phyloP scores from a whole-genome alignment of 176 grass and related monocot species.

The Musa troglodytarum region DNA sequence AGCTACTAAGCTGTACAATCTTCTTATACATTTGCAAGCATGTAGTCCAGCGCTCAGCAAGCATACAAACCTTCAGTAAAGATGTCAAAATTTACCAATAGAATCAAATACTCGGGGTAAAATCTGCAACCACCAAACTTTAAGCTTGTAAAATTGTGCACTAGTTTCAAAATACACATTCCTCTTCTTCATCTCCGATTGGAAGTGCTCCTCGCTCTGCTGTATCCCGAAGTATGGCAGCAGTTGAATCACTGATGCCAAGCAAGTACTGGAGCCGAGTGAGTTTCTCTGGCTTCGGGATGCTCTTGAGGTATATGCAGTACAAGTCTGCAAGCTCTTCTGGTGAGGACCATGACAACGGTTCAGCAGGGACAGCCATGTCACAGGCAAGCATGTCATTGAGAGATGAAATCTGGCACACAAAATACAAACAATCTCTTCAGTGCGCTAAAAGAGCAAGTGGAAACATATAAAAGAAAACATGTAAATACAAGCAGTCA shows the following conservation, averaged over 20 bases:
- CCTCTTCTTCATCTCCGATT: constrained; percentile 50
- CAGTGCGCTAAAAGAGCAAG: background rate
- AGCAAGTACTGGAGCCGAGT: constrained; percentile 69
- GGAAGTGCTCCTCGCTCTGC: constrained; percentile 50
- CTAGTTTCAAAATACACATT: constrained; percentile 54
- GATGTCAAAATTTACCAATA: background rate
- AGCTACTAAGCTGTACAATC: too few relatives aligned
- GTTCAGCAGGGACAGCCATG: constrained; percentile 44
- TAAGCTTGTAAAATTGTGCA: background rate
- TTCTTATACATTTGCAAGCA: too few relatives aligned
- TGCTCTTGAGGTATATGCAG: constrained; percentile 69
- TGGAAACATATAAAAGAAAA: background rate
- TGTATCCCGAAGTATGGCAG: constrained; percentile 41
- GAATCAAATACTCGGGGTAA: background rate
- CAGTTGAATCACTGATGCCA: constrained; percentile 51
- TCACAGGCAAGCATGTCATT: constrained; percentile 93
- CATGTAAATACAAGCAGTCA: background rate
- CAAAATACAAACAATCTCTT: background rate
- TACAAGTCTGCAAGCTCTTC: constrained; percentile 75
- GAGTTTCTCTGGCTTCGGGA: constrained; percentile 71
- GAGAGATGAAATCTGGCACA: constrained; percentile 52
- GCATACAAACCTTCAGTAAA: background rate
- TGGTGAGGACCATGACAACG: constrained; percentile 57
- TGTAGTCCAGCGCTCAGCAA: too few relatives aligned
- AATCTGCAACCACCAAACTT: background rate